Evolutionary conservation across 2,329 filamentous ascomycete genomes (phyloP), one percentile per base, ranked within the genome.

Genomic region (Tolypocladium ophioglossoides): DNA sequence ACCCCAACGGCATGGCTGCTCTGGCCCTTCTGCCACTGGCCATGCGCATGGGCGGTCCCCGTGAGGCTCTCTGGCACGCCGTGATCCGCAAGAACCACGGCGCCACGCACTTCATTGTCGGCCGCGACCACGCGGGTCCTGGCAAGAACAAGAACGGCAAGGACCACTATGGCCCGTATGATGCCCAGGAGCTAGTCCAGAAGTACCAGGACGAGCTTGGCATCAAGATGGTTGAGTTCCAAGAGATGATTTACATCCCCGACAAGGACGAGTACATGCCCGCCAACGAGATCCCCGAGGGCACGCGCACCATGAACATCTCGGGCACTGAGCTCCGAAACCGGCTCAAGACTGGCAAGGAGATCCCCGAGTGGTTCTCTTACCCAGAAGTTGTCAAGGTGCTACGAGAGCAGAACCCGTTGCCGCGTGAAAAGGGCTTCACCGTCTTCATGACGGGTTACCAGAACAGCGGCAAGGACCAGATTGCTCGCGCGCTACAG

Each of bases 61-160:
- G 94, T 63, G 94, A 99, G 79, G 94, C 94, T 63, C 91, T 99
- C 76, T 99, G 94, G 94, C 94, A 99, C 79, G 94, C 94, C 68
- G 96, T 99, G 67, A 99, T 99, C 80, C 91, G 94, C 70, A 99
- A 97, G 86, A 99, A 99, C 76, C 91, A 96, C 77, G 94, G 94
- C 66, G 91, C 92, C 50, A 97, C 94, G 18, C 94, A 99, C 81
- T 99, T 99, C 80, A 99, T 99, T 66, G 91, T 99, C 61, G 94
- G 94, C 57, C 90, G 94, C 77, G 94, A 99, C 76, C 94, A 99
- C 75, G 94, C 94, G 61, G 94, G 94, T 51, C 94, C 94, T 47
- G 94, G 94, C 68, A 96, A 95, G 83, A 97, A 97, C 84, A 95
- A 89, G 79, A 85, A 92, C 76, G 94, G 94, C 56, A 85, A 89